These are phyloP conservation scores for Paraleonurus japonicus DNA, from an alignment of 257 asterid genomes.

Conservation along the genomic window DNA sequence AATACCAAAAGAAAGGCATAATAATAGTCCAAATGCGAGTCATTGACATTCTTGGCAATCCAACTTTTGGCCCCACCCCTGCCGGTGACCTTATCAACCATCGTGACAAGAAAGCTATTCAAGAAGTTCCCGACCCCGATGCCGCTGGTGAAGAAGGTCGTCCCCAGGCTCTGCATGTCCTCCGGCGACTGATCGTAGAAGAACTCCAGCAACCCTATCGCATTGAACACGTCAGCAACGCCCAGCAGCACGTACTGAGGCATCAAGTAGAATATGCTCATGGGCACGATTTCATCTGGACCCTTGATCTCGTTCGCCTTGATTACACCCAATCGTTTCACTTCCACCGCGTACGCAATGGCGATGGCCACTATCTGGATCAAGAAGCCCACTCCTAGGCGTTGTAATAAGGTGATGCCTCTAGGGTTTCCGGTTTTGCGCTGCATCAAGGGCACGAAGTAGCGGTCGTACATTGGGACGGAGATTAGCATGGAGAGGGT, in stretches of 20 bases:
- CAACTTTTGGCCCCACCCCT: conserved; percentile 62
- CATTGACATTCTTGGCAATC: conserved; percentile 82
- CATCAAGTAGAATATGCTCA: conserved; percentile 60
- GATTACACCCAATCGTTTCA: conserved; percentile 42
- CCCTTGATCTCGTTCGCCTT: conserved; percentile 28
- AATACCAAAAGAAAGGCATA: conserved; percentile 60
- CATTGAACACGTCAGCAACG: conserved; percentile 75
- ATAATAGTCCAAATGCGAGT: conserved; percentile 76
- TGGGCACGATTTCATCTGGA: conserved; percentile 49
- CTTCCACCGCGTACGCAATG: conserved; percentile 48
- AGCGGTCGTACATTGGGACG: conserved; percentile 72
- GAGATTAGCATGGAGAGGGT: conserved; percentile 69
- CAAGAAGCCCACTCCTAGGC: conserved; percentile 64
- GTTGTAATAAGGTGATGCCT: conserved; percentile 66
- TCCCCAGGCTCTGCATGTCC: conserved; percentile 82
- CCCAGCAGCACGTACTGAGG: conserved; percentile 75
- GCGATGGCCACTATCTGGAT: conserved; percentile 67
- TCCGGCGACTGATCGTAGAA: conserved; percentile 91
- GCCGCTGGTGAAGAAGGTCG: conserved; percentile 84
- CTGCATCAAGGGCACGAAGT: conserved; percentile 67
- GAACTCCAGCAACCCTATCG: conserved; percentile 73
- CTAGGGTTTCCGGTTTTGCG: conserved; percentile 61
- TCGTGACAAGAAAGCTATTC: conserved; percentile 72
- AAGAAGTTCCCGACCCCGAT: conserved; percentile 83
- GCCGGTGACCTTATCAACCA: conserved; percentile 66